These are phyloP conservation scores for Dryas integrifolia DNA, from an alignment of 331 rosid species.

Conservation along the genomic window DNA sequence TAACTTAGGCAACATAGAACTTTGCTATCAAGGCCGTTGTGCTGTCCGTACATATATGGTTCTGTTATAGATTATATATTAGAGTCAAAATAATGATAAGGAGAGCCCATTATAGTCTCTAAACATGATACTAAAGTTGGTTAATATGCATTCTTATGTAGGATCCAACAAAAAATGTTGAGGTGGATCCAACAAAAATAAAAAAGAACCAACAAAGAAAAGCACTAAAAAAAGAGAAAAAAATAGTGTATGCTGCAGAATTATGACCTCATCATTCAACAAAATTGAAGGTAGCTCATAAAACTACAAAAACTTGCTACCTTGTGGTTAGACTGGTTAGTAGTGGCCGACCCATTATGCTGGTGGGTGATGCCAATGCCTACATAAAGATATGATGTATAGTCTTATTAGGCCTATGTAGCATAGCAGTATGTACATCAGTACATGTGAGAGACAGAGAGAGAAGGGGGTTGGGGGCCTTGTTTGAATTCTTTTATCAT, in stretches of 20 bases:
- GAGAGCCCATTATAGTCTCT: constrained; percentile 29
- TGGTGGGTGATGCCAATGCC: constrained; percentile 44
- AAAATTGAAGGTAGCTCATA: constrained; percentile 12
- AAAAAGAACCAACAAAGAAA: constrained; percentile 29
- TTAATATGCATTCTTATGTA: constrained; percentile 42
- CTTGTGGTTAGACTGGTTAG: not conserved
- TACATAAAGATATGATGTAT: constrained; percentile 28
- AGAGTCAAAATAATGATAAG: constrained; percentile 38
- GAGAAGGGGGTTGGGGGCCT: not conserved
- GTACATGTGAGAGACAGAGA: constrained; percentile 12
- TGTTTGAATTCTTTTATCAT: constrained; percentile 37
- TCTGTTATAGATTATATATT: not conserved
- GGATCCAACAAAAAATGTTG: constrained; percentile 41
- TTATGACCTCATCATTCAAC: constrained; percentile 17
- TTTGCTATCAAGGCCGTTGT: constrained; percentile 19
- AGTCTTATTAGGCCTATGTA: not conserved
- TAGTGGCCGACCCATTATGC: constrained; percentile 44
- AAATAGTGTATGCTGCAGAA: not conserved
- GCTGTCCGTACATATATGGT: not conserved
- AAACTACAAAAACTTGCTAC: constrained; percentile 12
- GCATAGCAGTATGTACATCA: not conserved
- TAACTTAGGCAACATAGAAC: constrained; percentile 7
- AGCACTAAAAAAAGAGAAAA: constrained; percentile 19
- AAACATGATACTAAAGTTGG: constrained; percentile 29
- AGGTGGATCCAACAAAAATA: constrained; percentile 52